A percentile compares a stretch with the other conserved stretches of the same genome.
phyloP scores from a whole-genome alignment of 2,329 filamentous ascomycete genomes.

The Metarhizium guizhouense region DNA sequence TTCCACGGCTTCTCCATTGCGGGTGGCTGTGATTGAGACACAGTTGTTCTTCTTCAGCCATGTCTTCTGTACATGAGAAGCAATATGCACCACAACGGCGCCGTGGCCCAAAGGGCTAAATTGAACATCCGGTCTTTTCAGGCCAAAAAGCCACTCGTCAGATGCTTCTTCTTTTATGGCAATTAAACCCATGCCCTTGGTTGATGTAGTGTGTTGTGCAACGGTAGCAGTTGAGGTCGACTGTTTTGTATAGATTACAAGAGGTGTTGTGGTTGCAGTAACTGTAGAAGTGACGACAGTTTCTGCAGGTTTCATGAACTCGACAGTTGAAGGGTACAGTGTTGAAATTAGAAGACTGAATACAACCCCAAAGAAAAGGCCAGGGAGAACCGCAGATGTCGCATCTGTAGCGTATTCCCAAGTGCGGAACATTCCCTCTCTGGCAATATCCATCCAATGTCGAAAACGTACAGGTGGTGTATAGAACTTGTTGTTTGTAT shows the following conservation, averaged over 20 bases:
- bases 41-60: constrained; percentile 47
- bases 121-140: constrained; percentile 22
- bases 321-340: constrained; percentile 18
- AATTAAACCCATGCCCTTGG: constrained; percentile 18
- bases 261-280: constrained; percentile 12
- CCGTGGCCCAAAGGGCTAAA: constrained; percentile 29
- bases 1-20: constrained; percentile 36
- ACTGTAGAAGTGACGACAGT: constrained; percentile 10
- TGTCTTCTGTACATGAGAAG: constrained; percentile 36
- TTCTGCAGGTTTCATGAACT: neutral
- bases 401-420: constrained; percentile 3
- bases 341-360: constrained; percentile 15
- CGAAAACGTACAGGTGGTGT: constrained; percentile 1
- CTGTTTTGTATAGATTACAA: constrained; percentile 7
- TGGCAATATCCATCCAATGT: neutral
- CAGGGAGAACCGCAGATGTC: constrained; percentile 14
- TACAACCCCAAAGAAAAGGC: constrained; percentile 15
- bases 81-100: constrained; percentile 46
- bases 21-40: constrained; percentile 45
- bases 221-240: constrained; percentile 5
- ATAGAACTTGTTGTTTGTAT: constrained; percentile 5
- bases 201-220: constrained; percentile 4
- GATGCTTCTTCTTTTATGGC: constrained; percentile 18
- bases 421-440: neutral
- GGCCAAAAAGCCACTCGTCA: constrained; percentile 25